Evolutionary conservation across 2,329 filamentous ascomycete species (phyloP), one percentile per base, ranked within the genome.

Genomic region (Boeremia lycopersici): DNA sequence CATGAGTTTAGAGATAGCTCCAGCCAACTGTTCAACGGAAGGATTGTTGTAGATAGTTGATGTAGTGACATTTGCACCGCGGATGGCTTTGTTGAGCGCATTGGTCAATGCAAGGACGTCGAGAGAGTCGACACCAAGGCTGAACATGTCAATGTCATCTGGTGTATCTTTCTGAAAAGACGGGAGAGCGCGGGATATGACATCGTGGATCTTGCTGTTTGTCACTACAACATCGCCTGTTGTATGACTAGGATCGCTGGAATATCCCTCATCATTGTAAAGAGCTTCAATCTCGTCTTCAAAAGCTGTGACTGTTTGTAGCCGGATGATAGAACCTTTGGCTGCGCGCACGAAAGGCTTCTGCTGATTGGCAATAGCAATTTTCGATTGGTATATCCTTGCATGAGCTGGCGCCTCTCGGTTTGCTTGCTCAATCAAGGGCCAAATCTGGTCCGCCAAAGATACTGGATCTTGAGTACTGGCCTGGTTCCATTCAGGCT

Each of bases 301-400:
- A 30, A 69, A 72, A 0, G 62, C 35, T 12, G 35, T 23, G 8
- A 62, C 59, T 1, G 63, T 69, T 19, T 67, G 56, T 5, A 56
- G 63, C 12, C 71, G 55, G 23, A 64, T 59, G 12, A 65, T 47
- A 0, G 64, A 65, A 0, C 69, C 71, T 29, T 73, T 74, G 0
- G 60, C 67, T 7, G 67, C 59, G 2, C 62, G 57, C 4, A 45
- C 15, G 38, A 62, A 62, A 2, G 59, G 56, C 17, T 57, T 60
- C 1, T 56, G 9, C 3, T 48, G 34, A 8, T 38, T 47, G 2
- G 65, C 41, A 8, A 72, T 13, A 2, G 63, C 33, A 2, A 68
- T 49, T 8, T 56, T 63, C 1, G 48, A 40, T 11, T 55, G 44
- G 2, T 62, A 53, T 4, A 73, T 62, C 7, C 62, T 52, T 12